Base-by-base conservation (phyloP, 768 basidiomycete species). In the Russula sp. region DNA sequence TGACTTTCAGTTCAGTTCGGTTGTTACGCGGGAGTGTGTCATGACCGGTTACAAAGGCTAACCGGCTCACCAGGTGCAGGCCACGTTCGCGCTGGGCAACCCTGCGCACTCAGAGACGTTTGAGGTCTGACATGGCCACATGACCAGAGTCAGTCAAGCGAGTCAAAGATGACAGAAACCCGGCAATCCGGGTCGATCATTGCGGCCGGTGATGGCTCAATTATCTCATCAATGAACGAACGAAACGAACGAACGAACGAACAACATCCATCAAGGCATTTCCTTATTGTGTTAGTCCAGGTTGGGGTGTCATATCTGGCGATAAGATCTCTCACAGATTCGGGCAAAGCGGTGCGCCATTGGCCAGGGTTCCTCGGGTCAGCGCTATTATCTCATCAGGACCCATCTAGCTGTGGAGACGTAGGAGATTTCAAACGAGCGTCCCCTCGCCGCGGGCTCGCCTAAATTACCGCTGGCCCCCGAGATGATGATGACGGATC, bases 401-500 rank as follows among this genome's bases (percentile, higher is more conserved):
- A 63, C 55, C 63, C 55, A 27, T 45, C 42, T 55, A 50, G 53
- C 54, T n/a, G 55, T 65, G 61, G 64, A 65, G 57, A 64, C 50
- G 65, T 49, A 49, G 63, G 65, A 65, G 63, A 61, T 64, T 64
- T 56, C 64, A 51, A 59, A 61, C 55, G 39, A 20, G 16, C 40
- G 20, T 40, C 27, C 62, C 51, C 52, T 54, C 59, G 68, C 66
- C 65, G 55, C 61, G 66, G 60, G 47, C 59, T 68, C 70, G 69
- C 70, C 65, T 71, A 68, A 64, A 57, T 59, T 58, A 27, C 61
- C 56, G 58, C 63, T 45, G 53, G 35, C 47, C 58, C 27, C 56
- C 59, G 55, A 64, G 58, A 67, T 63, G 62, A 55, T 66, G 67
- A 68, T 68, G 61, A 50, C 61, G 60, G 61, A 60, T 66, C 53